A percentile compares a stretch with the other conserved stretches of the same genome.
Conservation (phyloP, 352 stramenopile species). For the Phytophthora uliginosa region DNA sequence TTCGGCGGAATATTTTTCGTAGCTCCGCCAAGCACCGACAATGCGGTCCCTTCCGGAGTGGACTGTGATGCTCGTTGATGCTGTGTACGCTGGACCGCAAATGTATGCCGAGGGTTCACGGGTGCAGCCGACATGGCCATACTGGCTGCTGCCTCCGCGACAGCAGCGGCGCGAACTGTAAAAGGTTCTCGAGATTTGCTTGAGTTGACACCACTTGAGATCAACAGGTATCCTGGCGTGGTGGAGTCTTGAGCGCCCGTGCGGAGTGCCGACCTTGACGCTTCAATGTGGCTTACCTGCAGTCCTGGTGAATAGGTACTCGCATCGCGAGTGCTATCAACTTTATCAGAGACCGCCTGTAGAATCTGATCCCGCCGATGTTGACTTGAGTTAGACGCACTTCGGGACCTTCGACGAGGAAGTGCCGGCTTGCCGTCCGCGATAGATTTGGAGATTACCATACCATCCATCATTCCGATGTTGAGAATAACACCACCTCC, state of each 20-base stretch:
- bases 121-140: constrained; percentile 22
- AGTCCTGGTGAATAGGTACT: constrained; percentile 6
- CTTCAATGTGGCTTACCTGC: constrained; percentile 32
- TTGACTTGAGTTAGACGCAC: constrained; percentile 28
- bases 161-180: constrained; percentile 36
- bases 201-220: constrained; percentile 8
- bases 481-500: constrained; percentile 38
- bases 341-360: constrained; percentile 16
- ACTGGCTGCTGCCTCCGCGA: constrained; percentile 30
- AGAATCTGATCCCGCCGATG: constrained; percentile 28
- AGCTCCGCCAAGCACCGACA: constrained; percentile 10
- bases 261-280: constrained; percentile 17
- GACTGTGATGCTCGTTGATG: constrained; percentile 17
- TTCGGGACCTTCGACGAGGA: constrained; percentile 34
- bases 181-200: constrained; percentile 24
- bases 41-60: constrained; percentile 3
- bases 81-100: constrained; percentile 17
- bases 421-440: constrained; percentile 24
- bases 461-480: constrained; percentile 34
- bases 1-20: constrained; percentile 26
- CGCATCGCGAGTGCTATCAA: constrained; percentile 18
- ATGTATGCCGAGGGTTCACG: constrained; percentile 14
- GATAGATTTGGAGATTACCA: constrained; percentile 22
- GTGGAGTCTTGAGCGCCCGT: constrained; percentile 20
- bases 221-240: constrained; percentile 16